phyloP scores from a whole-genome alignment of 2,329 filamentous ascomycete genomes.

The Seiridium unicorne region DNA sequence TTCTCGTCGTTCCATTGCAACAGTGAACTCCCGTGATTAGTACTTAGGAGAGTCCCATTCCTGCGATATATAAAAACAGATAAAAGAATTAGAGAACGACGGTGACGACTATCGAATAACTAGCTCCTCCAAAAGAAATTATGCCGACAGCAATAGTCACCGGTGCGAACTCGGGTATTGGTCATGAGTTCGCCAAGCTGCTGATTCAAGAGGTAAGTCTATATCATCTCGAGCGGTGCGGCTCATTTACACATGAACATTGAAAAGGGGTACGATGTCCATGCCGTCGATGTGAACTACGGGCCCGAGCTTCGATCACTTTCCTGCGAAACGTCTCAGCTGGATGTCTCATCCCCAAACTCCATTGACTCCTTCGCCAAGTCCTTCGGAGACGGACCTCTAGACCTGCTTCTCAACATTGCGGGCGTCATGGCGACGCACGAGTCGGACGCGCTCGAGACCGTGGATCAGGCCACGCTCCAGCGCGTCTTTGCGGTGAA shows the following conservation, averaged over 20 bases:
- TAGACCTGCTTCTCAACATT: constrained; percentile 12
- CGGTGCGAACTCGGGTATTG: constrained; percentile 39
- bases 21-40: no score
- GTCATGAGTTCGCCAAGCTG: constrained; percentile 28
- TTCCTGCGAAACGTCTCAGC: constrained; percentile 9
- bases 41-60: no score
- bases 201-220: constrained; percentile 15
- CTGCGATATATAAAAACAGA: background rate
- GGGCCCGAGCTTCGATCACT: constrained; percentile 13
- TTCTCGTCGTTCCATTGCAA: no score
- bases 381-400: constrained; percentile 6
- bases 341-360: constrained; percentile 11
- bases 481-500: constrained; percentile 39
- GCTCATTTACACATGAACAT: background rate
- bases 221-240: no score
- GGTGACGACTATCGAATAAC: background rate
- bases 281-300: constrained; percentile 15
- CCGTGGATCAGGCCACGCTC: constrained; percentile 30
- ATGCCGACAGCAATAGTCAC: constrained; percentile 39
- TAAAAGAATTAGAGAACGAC: background rate
- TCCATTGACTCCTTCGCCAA: constrained; percentile 10
- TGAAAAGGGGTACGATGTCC: constrained; percentile 15
- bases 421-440: constrained; percentile 28
- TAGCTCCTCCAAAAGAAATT: background rate
- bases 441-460: constrained; percentile 8